These are phyloP conservation scores for Tolypocladium ophioglossoides DNA, from an alignment of 2,329 filamentous ascomycete genomes.

Conservation along the genomic window DNA sequence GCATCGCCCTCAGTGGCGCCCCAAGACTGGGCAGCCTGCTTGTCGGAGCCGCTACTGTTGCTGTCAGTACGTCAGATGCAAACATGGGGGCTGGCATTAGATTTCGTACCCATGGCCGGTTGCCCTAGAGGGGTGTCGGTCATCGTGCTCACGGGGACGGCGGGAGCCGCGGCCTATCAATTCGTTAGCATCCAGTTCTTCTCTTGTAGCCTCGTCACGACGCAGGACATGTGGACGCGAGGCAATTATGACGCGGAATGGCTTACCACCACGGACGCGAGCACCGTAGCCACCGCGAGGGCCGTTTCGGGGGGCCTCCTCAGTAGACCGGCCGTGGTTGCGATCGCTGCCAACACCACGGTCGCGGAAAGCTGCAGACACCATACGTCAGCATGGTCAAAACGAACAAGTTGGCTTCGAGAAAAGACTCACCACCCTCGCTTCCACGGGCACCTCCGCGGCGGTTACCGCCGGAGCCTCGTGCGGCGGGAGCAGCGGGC, in stretches of 20 bases:
- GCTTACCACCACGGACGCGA: constrained; percentile 49
- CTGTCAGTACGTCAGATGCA: not conserved
- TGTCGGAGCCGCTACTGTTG: constrained; percentile 58
- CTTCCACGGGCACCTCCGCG: constrained; percentile 59
- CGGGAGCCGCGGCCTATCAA: constrained; percentile 41
- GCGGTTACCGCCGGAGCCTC: constrained; percentile 32
- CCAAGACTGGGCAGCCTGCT: constrained; percentile 85
- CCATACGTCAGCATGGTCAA: not conserved
- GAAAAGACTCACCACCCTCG: constrained; percentile 65
- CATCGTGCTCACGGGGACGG: constrained; percentile 41
- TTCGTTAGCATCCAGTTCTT: not conserved
- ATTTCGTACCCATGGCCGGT: constrained; percentile 33
- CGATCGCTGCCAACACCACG: constrained; percentile 67
- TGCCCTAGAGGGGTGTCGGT: constrained; percentile 40
- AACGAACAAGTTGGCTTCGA: not conserved
- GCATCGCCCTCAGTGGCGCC: constrained; percentile 71
- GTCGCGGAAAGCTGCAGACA: constrained; percentile 69
- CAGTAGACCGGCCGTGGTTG: constrained; percentile 73
- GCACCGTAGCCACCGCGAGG: constrained; percentile 54
- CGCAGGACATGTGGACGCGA: not conserved
- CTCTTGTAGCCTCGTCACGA: not conserved
- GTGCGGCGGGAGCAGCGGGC: constrained; percentile 46
- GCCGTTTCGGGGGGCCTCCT: constrained; percentile 48
- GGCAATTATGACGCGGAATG: not conserved
- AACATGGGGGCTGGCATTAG: not conserved